Conservation (phyloP, 2,329 filamentous ascomycete species). For the Neofusicoccum sp. region DNA sequence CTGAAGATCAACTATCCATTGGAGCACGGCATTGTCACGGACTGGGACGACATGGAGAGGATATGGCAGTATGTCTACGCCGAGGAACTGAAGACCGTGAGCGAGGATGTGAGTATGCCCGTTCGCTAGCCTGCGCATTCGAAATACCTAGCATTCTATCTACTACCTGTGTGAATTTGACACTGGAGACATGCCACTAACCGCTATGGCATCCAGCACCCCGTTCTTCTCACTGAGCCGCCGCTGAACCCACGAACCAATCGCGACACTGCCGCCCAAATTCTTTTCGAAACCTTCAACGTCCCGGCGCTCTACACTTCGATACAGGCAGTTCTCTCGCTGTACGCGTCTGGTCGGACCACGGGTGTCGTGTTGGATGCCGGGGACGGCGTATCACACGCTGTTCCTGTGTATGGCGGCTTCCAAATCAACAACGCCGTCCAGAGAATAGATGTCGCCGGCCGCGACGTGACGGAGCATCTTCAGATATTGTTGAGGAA, state of each 20-base stretch:
- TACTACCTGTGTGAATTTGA: neutral
- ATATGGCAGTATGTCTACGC: conserved; percentile 99
- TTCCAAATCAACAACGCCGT: conserved; percentile 97
- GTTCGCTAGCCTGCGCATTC: neutral
- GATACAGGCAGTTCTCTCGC: conserved; percentile 91
- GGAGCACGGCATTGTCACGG: conserved; percentile 96
- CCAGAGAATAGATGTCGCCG: conserved; percentile 91
- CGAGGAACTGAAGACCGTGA: conserved; percentile 92
- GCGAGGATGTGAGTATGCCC: conserved; percentile 72
- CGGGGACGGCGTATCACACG: conserved; percentile 94
- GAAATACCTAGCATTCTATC: neutral
- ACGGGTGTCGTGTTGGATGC: conserved; percentile 95
- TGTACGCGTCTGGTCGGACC: conserved; percentile 93
- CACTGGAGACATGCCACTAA: neutral
- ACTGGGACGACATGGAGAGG: conserved; percentile 99
- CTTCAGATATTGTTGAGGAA: conserved; percentile 88
- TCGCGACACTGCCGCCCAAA: conserved; percentile 93
- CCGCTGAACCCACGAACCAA: conserved; percentile 94
- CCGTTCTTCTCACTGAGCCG: conserved; percentile 92
- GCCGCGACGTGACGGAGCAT: conserved; percentile 93
- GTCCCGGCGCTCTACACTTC: conserved; percentile 95
- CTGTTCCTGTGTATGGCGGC: conserved; percentile 95
- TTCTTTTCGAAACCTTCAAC: conserved; percentile 98
- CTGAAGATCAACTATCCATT: conserved; percentile 95
- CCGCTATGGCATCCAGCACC: conserved; percentile 60